These are phyloP conservation scores for Ceratocystis smalleyi DNA, from an alignment of 2,329 filamentous ascomycete genomes.

Conservation along the genomic window DNA sequence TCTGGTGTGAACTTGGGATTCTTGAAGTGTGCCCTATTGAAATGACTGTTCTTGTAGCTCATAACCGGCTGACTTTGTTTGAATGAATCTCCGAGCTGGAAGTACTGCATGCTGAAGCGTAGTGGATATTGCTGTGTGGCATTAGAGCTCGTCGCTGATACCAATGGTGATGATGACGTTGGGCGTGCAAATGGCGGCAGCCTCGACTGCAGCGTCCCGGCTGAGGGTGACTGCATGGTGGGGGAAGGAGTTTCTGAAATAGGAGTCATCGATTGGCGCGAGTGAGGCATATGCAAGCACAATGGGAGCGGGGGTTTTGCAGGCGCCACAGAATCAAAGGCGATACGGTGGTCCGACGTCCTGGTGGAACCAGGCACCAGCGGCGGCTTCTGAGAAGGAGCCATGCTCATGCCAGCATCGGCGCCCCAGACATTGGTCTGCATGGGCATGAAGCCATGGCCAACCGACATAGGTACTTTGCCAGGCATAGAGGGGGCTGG, in stretches of 20 bases:
- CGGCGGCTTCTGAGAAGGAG: background rate
- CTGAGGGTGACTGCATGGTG: slow-evolving; percentile 10
- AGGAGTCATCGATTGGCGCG: slow-evolving; percentile 5
- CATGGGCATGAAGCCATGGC: slow-evolving; percentile 23
- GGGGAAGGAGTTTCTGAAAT: slow-evolving; percentile 1
- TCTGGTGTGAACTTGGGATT: slow-evolving; percentile 40
- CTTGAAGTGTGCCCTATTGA: slow-evolving; percentile 51
- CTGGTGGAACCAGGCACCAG: background rate
- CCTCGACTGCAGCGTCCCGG: background rate
- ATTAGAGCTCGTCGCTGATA: slow-evolving; percentile 14
- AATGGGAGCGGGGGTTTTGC: background rate
- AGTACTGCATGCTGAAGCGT: slow-evolving; percentile 40
- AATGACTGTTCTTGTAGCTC: slow-evolving; percentile 50
- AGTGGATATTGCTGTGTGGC: slow-evolving; percentile 25
- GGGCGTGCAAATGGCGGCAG: background rate
- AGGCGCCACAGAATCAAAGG: background rate
- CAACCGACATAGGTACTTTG: slow-evolving; percentile 19
- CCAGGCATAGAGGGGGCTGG: slow-evolving; percentile 12
- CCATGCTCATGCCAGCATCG: background rate
- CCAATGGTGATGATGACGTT: slow-evolving; percentile 2
- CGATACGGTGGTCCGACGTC: background rate
- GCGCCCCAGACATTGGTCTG: slow-evolving; percentile 1
- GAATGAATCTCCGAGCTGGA: slow-evolving; percentile 30
- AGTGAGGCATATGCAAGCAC: background rate
- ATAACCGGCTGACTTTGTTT: slow-evolving; percentile 34